These are phyloP conservation scores for Pseudogymnoascus sp. DNA, from an alignment of 2,329 filamentous ascomycete genomes.

Conservation along the genomic window DNA sequence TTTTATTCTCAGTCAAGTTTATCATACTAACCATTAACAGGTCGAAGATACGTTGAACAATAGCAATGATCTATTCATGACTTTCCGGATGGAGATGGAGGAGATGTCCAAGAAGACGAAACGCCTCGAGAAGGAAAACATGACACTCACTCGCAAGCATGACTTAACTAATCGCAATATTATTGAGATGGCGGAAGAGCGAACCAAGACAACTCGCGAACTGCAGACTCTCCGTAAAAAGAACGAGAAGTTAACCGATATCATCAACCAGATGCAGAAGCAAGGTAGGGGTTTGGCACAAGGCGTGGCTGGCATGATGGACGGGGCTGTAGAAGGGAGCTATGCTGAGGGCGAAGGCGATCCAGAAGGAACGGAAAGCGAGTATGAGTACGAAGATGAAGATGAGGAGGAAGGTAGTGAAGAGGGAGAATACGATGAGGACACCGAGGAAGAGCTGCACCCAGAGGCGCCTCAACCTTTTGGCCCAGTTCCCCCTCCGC, in stretches of 20 bases:
- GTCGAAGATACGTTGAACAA: constrained; percentile 98
- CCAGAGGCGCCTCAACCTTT: constrained; percentile 24
- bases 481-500: constrained; percentile 26
- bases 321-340: constrained; percentile 44
- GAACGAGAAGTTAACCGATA: constrained; percentile 83
- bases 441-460: constrained; percentile 31
- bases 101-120: constrained; percentile 99
- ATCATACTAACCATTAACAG: constrained; percentile 49
- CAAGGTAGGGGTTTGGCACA: constrained; percentile 73
- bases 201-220: constrained; percentile 65
- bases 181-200: constrained; percentile 92
- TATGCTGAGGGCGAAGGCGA: constrained; percentile 46
- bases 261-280: constrained; percentile 93
- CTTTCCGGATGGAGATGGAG: constrained; percentile 98
- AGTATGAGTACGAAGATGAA: constrained; percentile 55
- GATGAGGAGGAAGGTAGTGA: constrained; percentile 42
- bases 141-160: constrained; percentile 82
- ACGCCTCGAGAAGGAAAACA: constrained; percentile 91
- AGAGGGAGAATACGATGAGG: constrained; percentile 38
- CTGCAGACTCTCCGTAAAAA: constrained; percentile 68
- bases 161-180: constrained; percentile 92
- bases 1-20: constrained; percentile 9
- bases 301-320: constrained; percentile 52
- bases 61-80: constrained; percentile 93
- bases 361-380: constrained; percentile 49